phyloP scores from a whole-genome alignment of 176 grass and related monocot genomes.

The Raddia guianensis region DNA sequence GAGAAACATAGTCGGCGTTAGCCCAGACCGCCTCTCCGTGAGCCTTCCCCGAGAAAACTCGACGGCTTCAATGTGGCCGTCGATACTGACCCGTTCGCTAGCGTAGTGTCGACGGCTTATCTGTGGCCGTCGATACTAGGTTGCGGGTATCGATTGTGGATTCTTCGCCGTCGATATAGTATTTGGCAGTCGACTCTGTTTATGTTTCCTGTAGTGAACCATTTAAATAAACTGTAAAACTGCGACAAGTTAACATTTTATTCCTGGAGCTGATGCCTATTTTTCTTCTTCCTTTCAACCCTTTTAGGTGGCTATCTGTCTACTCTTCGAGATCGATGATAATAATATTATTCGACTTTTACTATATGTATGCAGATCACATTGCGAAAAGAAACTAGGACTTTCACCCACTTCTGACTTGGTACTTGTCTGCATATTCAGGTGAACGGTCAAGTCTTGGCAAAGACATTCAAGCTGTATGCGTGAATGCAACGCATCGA shows the following conservation, averaged over 20 bases:
- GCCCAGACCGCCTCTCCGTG: no score
- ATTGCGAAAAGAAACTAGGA: neutral
- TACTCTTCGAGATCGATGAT: constrained; percentile 32
- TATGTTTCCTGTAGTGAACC: no score
- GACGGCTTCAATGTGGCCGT: no score
- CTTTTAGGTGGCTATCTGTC: constrained; percentile 22
- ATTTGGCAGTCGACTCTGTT: no score
- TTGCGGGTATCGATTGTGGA: no score
- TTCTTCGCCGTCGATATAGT: no score
- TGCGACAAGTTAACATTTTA: constrained; percentile 37
- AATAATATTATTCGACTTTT: constrained; percentile 10
- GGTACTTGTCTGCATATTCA: constrained; percentile 5
- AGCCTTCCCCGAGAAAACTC: no score
- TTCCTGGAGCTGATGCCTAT: constrained; percentile 34
- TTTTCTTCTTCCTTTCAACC: neutral
- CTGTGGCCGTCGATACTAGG: no score
- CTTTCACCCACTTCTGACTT: constrained; percentile 21
- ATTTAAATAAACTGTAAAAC: constrained; percentile 31
- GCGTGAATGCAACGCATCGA: constrained; percentile 23
- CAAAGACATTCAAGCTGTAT: constrained; percentile 38
- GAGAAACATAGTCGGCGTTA: no score
- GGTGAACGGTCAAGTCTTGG: constrained; percentile 40
- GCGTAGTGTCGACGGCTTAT: no score
- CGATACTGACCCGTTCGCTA: no score
- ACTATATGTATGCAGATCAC: neutral